Evolutionary conservation across 2,329 filamentous ascomycete genomes (phyloP).

Genomic region (Ampelomyces quisqualis): DNA sequence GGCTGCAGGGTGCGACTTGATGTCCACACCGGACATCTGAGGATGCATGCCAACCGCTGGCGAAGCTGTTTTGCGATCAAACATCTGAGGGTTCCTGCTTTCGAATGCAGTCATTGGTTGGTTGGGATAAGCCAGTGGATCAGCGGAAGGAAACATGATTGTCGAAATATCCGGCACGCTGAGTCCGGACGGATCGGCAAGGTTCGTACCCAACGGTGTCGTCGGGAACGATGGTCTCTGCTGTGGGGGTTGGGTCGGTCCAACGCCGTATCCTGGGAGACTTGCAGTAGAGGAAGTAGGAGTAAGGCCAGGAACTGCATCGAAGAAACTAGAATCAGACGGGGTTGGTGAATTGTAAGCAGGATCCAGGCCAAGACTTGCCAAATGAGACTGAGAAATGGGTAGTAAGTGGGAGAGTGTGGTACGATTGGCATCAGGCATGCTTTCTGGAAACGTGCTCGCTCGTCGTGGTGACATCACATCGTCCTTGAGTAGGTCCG

Average conservation of each 20-base stretch:
- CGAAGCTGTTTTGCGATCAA: constrained; percentile 26
- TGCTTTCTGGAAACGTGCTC: constrained; percentile 41
- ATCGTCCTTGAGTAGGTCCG: constrained; percentile 29
- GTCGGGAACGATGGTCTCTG: constrained; percentile 35
- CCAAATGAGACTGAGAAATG: constrained; percentile 32
- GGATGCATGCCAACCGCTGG: constrained; percentile 21
- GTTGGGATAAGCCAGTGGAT: constrained; percentile 78
- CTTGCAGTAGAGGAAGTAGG: constrained; percentile 37
- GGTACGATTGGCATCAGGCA: constrained; percentile 32
- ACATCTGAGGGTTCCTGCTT: constrained; percentile 41
- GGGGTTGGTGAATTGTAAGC: constrained; percentile 30
- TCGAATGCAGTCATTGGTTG: constrained; percentile 66
- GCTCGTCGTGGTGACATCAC: constrained; percentile 31
- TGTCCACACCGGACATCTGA: constrained; percentile 27
- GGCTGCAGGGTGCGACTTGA: constrained; percentile 28
- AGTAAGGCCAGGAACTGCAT: constrained; percentile 35
- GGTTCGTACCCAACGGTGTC: constrained; percentile 33
- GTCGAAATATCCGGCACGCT: constrained; percentile 64
- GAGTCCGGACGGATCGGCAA: constrained; percentile 32
- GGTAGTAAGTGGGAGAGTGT: constrained; percentile 27
- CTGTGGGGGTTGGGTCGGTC: constrained; percentile 22
- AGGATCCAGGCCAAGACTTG: constrained; percentile 30
- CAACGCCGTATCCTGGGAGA: constrained; percentile 28
- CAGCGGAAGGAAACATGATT: constrained; percentile 77
- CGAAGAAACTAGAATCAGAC: constrained; percentile 33